Conservation (phyloP, 2,329 filamentous ascomycete genomes). For the Clarireedia sp. region DNA sequence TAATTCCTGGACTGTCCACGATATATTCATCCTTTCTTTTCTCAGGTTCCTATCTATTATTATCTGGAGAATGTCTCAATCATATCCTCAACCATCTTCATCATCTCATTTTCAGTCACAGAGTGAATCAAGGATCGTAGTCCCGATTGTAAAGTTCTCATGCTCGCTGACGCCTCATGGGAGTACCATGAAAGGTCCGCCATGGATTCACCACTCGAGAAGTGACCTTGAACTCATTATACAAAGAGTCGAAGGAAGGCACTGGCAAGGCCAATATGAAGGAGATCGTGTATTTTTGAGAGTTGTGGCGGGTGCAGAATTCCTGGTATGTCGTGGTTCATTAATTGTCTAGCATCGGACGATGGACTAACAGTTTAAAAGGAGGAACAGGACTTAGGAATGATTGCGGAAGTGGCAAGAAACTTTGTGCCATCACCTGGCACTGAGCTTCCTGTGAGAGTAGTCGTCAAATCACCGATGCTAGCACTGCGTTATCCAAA, state of each 20-base stretch:
- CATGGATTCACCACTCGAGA: slow-evolving; percentile 25
- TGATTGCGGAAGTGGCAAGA: slow-evolving; percentile 17
- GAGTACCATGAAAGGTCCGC: slow-evolving; percentile 13
- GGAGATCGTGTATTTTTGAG: slow-evolving; percentile 27
- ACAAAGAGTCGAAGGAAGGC: slow-evolving; percentile 15
- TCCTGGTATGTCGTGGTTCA: slow-evolving; percentile 32
- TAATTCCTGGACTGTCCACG: neutral
- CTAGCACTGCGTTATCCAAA: slow-evolving; percentile 32
- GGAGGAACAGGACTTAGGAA: slow-evolving; percentile 27
- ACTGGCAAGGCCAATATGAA: slow-evolving; percentile 17
- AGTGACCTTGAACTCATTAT: slow-evolving; percentile 25
- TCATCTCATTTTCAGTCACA: slow-evolving; percentile 7
- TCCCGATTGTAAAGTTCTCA: slow-evolving; percentile 29
- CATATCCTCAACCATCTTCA: slow-evolving; percentile 6
- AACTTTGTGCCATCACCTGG: slow-evolving; percentile 14
- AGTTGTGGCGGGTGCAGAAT: slow-evolving; percentile 33
- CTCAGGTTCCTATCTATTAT: neutral
- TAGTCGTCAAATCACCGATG: slow-evolving; percentile 27
- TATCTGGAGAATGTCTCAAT: slow-evolving; percentile 17
- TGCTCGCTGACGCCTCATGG: slow-evolving; percentile 19
- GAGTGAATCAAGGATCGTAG: slow-evolving; percentile 14
- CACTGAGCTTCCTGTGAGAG: slow-evolving; percentile 26
- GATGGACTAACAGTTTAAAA: slow-evolving; percentile 5
- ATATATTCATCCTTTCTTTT: neutral
- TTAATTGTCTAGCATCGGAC: neutral